Percentiles rank a stretch among this genome's conserved stretches.
These are phyloP conservation scores for Chlorella sp. DNA, from an alignment of 139 green algal genomes.

Conservation along the genomic window DNA sequence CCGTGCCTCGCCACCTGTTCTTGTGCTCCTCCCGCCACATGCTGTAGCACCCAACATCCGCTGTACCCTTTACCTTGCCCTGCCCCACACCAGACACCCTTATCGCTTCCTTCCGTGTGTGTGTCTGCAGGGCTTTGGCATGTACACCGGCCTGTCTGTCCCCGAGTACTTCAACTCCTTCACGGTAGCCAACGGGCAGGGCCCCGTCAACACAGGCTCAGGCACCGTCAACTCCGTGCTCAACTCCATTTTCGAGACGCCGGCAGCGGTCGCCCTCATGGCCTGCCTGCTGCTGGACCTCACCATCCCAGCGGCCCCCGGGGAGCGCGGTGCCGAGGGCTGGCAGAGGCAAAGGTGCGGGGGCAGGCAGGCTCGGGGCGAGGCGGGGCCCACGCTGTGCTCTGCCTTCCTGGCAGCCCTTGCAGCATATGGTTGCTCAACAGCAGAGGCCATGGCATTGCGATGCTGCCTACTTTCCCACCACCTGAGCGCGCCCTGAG, in stretches of 20 bases:
- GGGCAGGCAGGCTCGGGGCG: not conserved
- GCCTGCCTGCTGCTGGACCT: slow-evolving; percentile 74
- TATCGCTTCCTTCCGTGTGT: no score
- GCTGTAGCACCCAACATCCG: no score
- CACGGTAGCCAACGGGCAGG: slow-evolving; percentile 38
- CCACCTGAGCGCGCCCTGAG: not conserved
- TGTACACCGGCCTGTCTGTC: slow-evolving; percentile 29
- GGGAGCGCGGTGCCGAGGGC: slow-evolving; percentile 17
- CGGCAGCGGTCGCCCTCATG: slow-evolving; percentile 65
- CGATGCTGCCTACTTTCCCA: not conserved
- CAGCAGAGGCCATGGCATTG: no score
- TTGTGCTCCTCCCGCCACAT: no score
- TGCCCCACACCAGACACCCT: no score
- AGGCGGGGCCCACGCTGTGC: not conserved
- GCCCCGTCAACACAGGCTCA: slow-evolving; percentile 59
- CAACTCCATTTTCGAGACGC: slow-evolving; percentile 70
- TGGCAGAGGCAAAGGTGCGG: slow-evolving; percentile 19
- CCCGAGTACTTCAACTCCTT: slow-evolving; percentile 67
- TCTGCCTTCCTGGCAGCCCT: not conserved
- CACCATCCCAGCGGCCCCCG: slow-evolving; percentile 42
- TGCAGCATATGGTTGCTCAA: not conserved
- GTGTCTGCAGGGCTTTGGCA: not conserved
- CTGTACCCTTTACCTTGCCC: no score
- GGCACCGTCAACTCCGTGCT: slow-evolving; percentile 59
- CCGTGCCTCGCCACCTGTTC: no score